A percentile compares a stretch with the other conserved stretches of the same genome.
These are phyloP conservation scores for Suhomyces bokatorum DNA, from an alignment of 1,139 yeast species.

Conservation along the genomic window DNA sequence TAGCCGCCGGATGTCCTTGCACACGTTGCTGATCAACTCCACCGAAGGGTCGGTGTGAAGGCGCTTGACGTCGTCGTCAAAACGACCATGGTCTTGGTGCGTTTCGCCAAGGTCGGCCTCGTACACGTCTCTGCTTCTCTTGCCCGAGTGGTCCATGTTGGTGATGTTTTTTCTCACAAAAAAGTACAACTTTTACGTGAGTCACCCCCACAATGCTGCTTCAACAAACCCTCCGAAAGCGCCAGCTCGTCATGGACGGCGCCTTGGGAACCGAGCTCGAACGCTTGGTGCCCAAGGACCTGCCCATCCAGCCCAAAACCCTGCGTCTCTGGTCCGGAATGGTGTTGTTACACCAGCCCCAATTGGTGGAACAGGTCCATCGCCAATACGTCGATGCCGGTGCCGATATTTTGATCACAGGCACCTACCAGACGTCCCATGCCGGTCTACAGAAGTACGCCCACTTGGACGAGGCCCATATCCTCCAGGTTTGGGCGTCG, in stretches of 20 bases:
- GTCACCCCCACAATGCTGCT: slow-evolving; percentile 2
- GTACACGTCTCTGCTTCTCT: slow-evolving; percentile 44
- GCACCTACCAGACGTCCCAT: slow-evolving; percentile 63
- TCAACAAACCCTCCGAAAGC: background rate
- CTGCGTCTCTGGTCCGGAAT: slow-evolving; percentile 65
- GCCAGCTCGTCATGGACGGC: slow-evolving; percentile 19
- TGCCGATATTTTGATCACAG: slow-evolving; percentile 55
- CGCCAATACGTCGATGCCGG: slow-evolving; percentile 50
- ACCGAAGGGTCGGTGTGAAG: slow-evolving; percentile 44
- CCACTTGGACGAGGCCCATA: slow-evolving; percentile 27
- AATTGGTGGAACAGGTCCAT: slow-evolving; percentile 51
- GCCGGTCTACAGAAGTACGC: slow-evolving; percentile 38
- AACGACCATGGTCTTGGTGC: slow-evolving; percentile 1
- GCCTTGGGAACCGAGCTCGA: slow-evolving; percentile 22
- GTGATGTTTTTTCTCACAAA: background rate
- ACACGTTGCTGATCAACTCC: slow-evolving; percentile 44
- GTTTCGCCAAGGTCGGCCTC: slow-evolving; percentile 23
- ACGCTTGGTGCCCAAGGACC: slow-evolving; percentile 15
- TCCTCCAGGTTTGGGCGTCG: slow-evolving; percentile 29
- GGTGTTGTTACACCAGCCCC: slow-evolving; percentile 50
- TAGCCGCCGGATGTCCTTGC: slow-evolving; percentile 60
- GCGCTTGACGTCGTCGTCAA: slow-evolving; percentile 29
- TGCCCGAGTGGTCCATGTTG: slow-evolving; percentile 27
- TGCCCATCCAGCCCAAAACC: slow-evolving; percentile 18
- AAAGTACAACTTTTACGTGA: no score